Percentiles rank a stretch among this genome's conserved stretches.
These are phyloP conservation scores for Colletotrichum sp. DNA, from an alignment of 2,329 filamentous ascomycete species.

Conservation along the genomic window DNA sequence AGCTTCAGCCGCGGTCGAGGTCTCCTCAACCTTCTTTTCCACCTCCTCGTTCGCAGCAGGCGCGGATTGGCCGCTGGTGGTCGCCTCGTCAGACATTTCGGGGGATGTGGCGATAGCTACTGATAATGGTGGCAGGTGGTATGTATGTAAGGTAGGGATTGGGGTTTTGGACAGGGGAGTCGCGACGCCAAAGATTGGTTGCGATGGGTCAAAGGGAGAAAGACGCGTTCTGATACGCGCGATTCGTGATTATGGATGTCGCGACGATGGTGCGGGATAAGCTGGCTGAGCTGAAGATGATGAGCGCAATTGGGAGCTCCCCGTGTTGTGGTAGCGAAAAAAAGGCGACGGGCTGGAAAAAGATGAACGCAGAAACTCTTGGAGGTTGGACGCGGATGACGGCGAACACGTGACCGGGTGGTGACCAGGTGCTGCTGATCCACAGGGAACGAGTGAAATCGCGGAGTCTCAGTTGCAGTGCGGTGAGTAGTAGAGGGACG, in stretches of 20 bases:
- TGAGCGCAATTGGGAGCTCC: slow-evolving; percentile 36
- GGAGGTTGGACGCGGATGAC: slow-evolving; percentile 21
- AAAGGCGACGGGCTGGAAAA: slow-evolving; percentile 18
- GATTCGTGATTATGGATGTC: slow-evolving; percentile 14
- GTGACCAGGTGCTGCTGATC: slow-evolving; percentile 7
- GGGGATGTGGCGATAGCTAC: slow-evolving; percentile 15
- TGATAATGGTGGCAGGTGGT: neutral
- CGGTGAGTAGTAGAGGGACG: neutral
- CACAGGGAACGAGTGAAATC: slow-evolving; percentile 18
- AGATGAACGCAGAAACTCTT: slow-evolving; percentile 23
- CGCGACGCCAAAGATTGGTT: slow-evolving; percentile 19
- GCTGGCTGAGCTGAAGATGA: slow-evolving; percentile 30
- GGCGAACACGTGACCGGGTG: slow-evolving; percentile 15
- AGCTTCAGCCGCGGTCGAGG: slow-evolving; percentile 35
- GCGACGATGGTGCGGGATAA: slow-evolving; percentile 16
- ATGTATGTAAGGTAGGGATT: neutral
- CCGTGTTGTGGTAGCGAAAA: slow-evolving; percentile 32
- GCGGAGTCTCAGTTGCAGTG: slow-evolving; percentile 19
- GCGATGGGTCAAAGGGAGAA: slow-evolving; percentile 8
- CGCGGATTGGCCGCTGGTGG: slow-evolving; percentile 24
- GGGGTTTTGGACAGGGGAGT: slow-evolving; percentile 6
- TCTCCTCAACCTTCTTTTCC: slow-evolving; percentile 37
- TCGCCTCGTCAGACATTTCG: slow-evolving; percentile 43
- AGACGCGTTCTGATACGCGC: slow-evolving; percentile 34
- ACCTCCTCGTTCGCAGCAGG: slow-evolving; percentile 16